Evolutionary conservation across 352 stramenopile species (phyloP), one percentile per base, ranked within the genome.

Genomic region (Phytophthora quininea): DNA sequence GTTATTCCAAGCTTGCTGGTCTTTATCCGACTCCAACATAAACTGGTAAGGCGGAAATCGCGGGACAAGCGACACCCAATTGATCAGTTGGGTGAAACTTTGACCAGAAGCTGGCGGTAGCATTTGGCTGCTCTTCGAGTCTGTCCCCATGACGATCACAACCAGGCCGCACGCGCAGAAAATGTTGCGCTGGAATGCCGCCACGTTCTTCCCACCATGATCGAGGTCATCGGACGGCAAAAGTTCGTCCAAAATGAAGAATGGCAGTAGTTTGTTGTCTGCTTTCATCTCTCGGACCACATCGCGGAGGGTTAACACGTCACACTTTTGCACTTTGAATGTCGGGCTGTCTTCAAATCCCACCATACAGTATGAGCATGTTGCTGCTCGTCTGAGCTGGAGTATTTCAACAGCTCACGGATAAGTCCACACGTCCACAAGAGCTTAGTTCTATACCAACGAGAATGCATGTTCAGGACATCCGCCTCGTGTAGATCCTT

Each of bases 131-230:
- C 67, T 62, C n/a, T 62, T 63, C 12, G 64, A 47, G 50, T 74
- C 66, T 4, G 65, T 71, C 14, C 54, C 59, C 69, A 77, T 74
- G 2, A 77, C 48, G 40, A 68, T 24, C 33, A 77, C 64, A 7
- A 74, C 58, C 40, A 77, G 53, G 56, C 46, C 64, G 58, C 50
- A 75, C 5, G 15, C 43, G 54, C 66, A 47, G 64, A 74, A 74
- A 6, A 69, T 49, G 43, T 78, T 78, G 11, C 56, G 65, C 69
- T 78, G 65, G 50, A 78, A 75, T 38, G 70, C 66, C 24, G 61
- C 48, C 14, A 58, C 4, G 35, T 40, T 40, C 35, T 5, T 40
- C 30, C 55, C 35, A 40, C 6, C 46, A 46, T 9, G 12, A 47
- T 47, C 40, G 8, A 47, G 10, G 5, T 47, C 3, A 7, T 14